Evolutionary conservation across 1,139 yeast genomes (phyloP), one percentile per base, ranked within the genome.

Genomic region (Nematodospora anomalae): DNA sequence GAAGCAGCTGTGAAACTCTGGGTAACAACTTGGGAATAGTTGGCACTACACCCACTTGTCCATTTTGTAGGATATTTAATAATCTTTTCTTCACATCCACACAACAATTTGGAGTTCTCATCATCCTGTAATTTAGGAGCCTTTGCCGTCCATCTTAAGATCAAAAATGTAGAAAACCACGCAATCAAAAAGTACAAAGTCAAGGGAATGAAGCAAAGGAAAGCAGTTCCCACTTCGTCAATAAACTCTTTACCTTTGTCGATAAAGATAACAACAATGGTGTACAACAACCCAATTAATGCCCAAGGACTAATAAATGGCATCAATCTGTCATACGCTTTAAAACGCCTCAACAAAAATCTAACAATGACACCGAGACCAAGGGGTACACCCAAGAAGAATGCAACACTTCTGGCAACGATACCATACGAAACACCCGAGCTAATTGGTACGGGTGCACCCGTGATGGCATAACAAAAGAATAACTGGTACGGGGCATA

Each of bases 1-100:
- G 80, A 72, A 2, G 81, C 73, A 13, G 82, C 80, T 2, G 82
- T 76, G 45, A 79, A 78, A 9, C 76, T 60, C 46, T 76, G 83
- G 3, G 81, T 71, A 16, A 68, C 60, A 3, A 71, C 65, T 30
- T 63, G 60, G 6, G 59, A 49, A 50, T 75, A 78, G 30, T 49
- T 52, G 5, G 76, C 75, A 32, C 59, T 48, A 47, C 77, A 71
- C 15, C 47, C 39, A 9, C 30, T 30, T 20, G 31, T 51, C 58
- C 57, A 53, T 40, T 47, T 51, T 9, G 43, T 41, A 9, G 44
- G 43, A 21, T 42, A 30, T 16, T 32, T 36, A 15, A 37, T 4
- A 6, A 33, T 21, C 11, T 41, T 30, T 26, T 48, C 46, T 44
- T 70, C 74, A 47, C 76, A 70, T 5, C 69, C 71, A 53, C 76